Base-by-base conservation (phyloP, 306 rosid genomes). In the Glycine soja region DNA sequence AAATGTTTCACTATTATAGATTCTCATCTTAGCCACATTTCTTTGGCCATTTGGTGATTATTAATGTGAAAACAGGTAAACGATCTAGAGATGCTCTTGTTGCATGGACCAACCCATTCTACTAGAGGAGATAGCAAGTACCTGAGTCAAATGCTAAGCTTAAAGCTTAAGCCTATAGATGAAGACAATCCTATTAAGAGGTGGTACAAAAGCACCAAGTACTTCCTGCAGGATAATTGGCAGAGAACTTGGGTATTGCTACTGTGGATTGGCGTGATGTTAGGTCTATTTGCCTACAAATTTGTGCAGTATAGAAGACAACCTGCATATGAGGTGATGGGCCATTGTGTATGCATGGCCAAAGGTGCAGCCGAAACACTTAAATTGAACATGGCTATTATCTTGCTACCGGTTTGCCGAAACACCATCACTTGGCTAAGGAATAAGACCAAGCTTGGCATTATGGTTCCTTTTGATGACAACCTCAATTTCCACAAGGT, bases 341-440 rank as follows among this genome's bases (percentile, higher is more conserved):
- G 90, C 2, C 87, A 89, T 85, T 89, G 92, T 80, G 92, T 89
- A 59, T 89, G 92, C 86, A 87, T 89, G 92, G 92, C 92, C 66
- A 89, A 89, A 89, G 92, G 92, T 85, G 92, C 92, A 48, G 92
- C 90, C 50, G 92, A 89, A 90, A 89, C 89, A 77, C 92, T 89
- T 10, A 89, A 89, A 74, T 74, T 89, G 77, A 89, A 89, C 86
- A 89, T 89, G 92, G 90, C 92, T 45, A 86, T 89, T 70, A 89
- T 89, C 74, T 80, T 89, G 74, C 70, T 89, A 52, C 90, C 92
- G 16, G 88, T 89, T 74, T 89, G 92, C 50, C 73, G 92, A 70
- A 89, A 89, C 77, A 89, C 90, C 7, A 64, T 89, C 48, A 89
- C 92, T 71, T 89, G 90, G 90, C 80, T 89, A 61, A 82, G 90